phyloP scores from a whole-genome alignment of 179 eudicot species.

The Sideroxylon spinosum region DNA sequence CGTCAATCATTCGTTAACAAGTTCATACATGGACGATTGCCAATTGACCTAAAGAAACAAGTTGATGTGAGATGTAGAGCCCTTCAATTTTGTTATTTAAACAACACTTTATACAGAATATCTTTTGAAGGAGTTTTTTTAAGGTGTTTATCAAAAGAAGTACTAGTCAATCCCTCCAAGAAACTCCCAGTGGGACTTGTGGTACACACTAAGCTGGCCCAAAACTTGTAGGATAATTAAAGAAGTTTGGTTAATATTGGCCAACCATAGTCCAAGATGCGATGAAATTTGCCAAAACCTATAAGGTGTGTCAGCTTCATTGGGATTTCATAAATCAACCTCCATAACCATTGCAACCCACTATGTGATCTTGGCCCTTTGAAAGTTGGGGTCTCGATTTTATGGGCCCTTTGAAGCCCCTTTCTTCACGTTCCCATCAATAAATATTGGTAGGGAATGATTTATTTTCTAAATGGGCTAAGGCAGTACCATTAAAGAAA shows the following conservation, averaged over 20 bases:
- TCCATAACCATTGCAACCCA: background rate
- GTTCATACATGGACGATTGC: background rate
- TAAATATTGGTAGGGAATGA: too few species aligned
- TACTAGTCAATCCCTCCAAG: background rate
- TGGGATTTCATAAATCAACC: background rate
- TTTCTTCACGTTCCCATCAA: too few species aligned
- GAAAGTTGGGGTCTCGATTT: too few species aligned
- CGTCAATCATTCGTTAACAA: slow-evolving; percentile 13
- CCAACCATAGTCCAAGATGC: slow-evolving; percentile 4
- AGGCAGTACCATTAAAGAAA: too few species aligned
- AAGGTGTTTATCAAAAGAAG: background rate
- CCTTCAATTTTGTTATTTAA: background rate
- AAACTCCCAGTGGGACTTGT: slow-evolving; percentile 9
- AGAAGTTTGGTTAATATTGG: slow-evolving; percentile 11
- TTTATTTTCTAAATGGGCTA: too few species aligned
- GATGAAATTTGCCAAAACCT: background rate
- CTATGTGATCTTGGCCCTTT: too few species aligned
- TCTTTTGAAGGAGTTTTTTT: slow-evolving; percentile 2
- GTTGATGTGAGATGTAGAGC: background rate
- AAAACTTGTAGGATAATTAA: slow-evolving; percentile 6
- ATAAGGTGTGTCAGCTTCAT: background rate
- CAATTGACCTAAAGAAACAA: background rate
- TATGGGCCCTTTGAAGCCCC: background rate
- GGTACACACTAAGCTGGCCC: slow-evolving; percentile 16
- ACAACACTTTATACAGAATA: slow-evolving; percentile 9